phyloP scores from a whole-genome alignment of 1,284 basidiomycete genomes.

The Sphaerobolus stellatus region DNA sequence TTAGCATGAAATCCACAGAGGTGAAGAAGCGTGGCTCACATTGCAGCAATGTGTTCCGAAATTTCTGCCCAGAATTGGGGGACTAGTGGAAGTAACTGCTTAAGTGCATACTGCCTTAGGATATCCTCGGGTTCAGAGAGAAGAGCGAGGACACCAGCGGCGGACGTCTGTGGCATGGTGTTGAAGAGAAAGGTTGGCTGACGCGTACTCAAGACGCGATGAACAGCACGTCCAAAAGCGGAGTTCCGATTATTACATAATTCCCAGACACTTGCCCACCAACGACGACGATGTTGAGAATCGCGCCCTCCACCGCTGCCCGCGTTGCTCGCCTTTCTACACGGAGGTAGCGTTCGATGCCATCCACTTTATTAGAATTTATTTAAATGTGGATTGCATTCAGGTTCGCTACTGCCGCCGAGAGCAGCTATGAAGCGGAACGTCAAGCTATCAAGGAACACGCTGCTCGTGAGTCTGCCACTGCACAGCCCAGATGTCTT shows the following conservation, averaged over 20 bases:
- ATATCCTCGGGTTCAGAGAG: slow-evolving; percentile 83
- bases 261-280: background rate
- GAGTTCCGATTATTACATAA: slow-evolving; percentile 9
- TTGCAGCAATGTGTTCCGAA: slow-evolving; percentile 85
- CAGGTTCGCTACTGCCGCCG: slow-evolving; percentile 14
- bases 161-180: slow-evolving; percentile 62
- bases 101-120: slow-evolving; percentile 88
- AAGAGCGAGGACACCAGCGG: slow-evolving; percentile 86
- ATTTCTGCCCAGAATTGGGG: slow-evolving; percentile 98
- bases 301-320: slow-evolving; percentile 1
- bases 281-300: slow-evolving; percentile 6
- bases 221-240: slow-evolving; percentile 7
- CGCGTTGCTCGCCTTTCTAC: slow-evolving; percentile 9
- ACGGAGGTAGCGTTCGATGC: slow-evolving; percentile 1
- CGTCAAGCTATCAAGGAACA: slow-evolving; percentile 37
- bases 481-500: background rate
- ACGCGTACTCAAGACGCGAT: slow-evolving; percentile 13
- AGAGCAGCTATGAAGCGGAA: slow-evolving; percentile 15
- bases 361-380: background rate
- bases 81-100: slow-evolving; percentile 77
- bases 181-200: background rate
- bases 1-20: slow-evolving; percentile 11
- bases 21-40: slow-evolving; percentile 54
- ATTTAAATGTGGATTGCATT: background rate
- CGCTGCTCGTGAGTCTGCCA: slow-evolving; percentile 54